Conservation (phyloP, 768 basidiomycete species). For the Psilocybe tampanensis region DNA sequence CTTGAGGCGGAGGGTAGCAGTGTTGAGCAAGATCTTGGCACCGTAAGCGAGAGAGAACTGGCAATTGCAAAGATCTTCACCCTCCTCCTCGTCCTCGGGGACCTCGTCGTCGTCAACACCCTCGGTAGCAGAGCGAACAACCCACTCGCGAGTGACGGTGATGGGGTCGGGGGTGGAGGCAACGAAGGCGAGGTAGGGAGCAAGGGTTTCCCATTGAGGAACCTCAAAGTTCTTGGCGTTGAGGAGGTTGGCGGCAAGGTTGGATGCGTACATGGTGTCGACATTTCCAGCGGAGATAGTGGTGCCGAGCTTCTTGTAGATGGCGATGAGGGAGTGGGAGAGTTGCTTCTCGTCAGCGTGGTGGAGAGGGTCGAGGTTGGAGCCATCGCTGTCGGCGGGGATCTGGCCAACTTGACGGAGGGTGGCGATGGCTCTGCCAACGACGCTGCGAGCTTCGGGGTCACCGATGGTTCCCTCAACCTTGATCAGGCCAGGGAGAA, state of each 20-base stretch:
- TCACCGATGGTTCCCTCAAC: slow-evolving; percentile 94
- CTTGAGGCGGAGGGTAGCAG: slow-evolving; percentile 94
- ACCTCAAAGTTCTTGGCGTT: slow-evolving; percentile 92
- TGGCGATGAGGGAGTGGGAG: slow-evolving; percentile 62
- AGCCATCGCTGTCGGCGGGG: slow-evolving; percentile 80
- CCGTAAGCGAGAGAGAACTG: slow-evolving; percentile 98
- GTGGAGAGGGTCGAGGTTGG: slow-evolving; percentile 87
- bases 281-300: slow-evolving; percentile 59
- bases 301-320: slow-evolving; percentile 86
- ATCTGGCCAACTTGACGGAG: slow-evolving; percentile 95
- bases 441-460: slow-evolving; percentile 94
- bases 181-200: slow-evolving; percentile 74
- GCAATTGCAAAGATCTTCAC: slow-evolving; percentile 98
- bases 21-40: slow-evolving; percentile 98
- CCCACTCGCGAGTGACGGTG: slow-evolving; percentile 79
- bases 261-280: slow-evolving; percentile 68
- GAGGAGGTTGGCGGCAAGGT: slow-evolving; percentile 84
- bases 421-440: slow-evolving; percentile 90
- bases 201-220: slow-evolving; percentile 82
- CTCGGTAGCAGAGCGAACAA: slow-evolving; percentile 85
- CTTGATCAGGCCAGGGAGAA: slow-evolving; percentile 95
- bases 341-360: slow-evolving; percentile 70
- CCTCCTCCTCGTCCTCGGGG: slow-evolving; percentile 92
- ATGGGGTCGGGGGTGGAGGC: slow-evolving; percentile 64
- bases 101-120: slow-evolving; percentile 68